phyloP scores from a whole-genome alignment of 306 rosid species.

The Corylus heterophylla region DNA sequence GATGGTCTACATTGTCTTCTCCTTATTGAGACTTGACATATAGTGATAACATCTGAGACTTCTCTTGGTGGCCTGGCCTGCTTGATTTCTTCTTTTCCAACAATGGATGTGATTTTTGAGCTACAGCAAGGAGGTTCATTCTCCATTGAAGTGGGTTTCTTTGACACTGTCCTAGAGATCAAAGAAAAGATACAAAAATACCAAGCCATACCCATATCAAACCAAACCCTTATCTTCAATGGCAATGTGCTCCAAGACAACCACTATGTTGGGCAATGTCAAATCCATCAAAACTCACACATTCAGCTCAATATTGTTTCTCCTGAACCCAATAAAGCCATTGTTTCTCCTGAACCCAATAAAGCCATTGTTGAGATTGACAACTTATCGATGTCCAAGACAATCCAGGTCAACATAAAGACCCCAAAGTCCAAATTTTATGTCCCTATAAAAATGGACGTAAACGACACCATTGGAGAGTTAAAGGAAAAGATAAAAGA shows the following conservation, averaged over 20 bases:
- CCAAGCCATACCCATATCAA: slow-evolving; percentile 53
- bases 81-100: background rate
- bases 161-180: slow-evolving; percentile 62
- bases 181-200: slow-evolving; percentile 77
- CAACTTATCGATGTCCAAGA: background rate
- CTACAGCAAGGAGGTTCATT: slow-evolving; percentile 47
- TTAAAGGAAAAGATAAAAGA: slow-evolving; percentile 58
- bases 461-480: slow-evolving; percentile 40
- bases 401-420: slow-evolving; percentile 40
- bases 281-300: slow-evolving; percentile 50
- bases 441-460: slow-evolving; percentile 41
- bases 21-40: too few relatives aligned
- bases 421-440: slow-evolving; percentile 29
- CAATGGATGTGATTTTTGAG: slow-evolving; percentile 66
- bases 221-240: slow-evolving; percentile 69
- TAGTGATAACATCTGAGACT: too few relatives aligned
- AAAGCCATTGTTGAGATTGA: background rate
- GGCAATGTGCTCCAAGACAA: slow-evolving; percentile 62
- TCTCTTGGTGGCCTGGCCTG: too few relatives aligned
- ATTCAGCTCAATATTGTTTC: slow-evolving; percentile 35
- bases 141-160: slow-evolving; percentile 67
- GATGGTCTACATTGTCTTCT: too few relatives aligned
- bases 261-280: slow-evolving; percentile 41
- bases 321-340: too few relatives aligned
- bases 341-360: slow-evolving; percentile 24